Conservation (phyloP, 2,329 filamentous ascomycete species). For the Colletotrichum karsti region DNA sequence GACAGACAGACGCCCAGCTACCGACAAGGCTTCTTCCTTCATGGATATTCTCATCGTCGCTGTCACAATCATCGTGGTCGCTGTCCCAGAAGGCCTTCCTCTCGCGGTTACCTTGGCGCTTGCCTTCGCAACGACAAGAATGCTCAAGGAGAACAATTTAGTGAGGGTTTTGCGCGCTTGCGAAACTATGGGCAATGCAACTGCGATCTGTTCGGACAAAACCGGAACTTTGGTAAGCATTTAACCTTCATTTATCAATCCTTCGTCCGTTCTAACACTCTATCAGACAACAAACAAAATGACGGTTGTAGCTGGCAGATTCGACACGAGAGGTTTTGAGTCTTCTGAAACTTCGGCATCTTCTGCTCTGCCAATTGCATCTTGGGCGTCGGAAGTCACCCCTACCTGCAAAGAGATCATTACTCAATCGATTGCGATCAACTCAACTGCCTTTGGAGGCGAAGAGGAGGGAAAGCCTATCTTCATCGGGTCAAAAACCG, state of each 20-base stretch:
- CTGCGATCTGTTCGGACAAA: slow-evolving; percentile 81
- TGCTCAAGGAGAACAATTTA: slow-evolving; percentile 76
- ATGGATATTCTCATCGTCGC: slow-evolving; percentile 72
- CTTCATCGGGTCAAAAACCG: slow-evolving; percentile 66
- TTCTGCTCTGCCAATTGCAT: slow-evolving; percentile 28
- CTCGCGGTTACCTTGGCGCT: slow-evolving; percentile 74
- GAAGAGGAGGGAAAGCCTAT: slow-evolving; percentile 52
- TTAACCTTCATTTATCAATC: too few relatives aligned
- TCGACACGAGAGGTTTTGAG: too few relatives aligned
- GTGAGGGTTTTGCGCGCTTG: slow-evolving; percentile 74
- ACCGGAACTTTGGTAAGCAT: slow-evolving; percentile 75
- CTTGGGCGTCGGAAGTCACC: too few relatives aligned
- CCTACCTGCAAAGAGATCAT: slow-evolving; percentile 44
- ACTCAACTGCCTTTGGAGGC: slow-evolving; percentile 65
- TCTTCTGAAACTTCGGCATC: slow-evolving; percentile 37
- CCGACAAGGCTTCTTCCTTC: slow-evolving; percentile 66
- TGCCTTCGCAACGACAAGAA: slow-evolving; percentile 74
- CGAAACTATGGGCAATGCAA: slow-evolving; percentile 78
- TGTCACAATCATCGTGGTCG: slow-evolving; percentile 73
- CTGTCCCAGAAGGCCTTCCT: slow-evolving; percentile 72
- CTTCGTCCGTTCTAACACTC: too few relatives aligned
- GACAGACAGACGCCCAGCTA: slow-evolving; percentile 52
- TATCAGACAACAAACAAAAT: slow-evolving; percentile 75
- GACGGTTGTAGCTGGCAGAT: slow-evolving; percentile 78
- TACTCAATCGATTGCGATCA: slow-evolving; percentile 59